phyloP scores from a whole-genome alignment of 352 stramenopile species.

The Elongisporangium senticosum region DNA sequence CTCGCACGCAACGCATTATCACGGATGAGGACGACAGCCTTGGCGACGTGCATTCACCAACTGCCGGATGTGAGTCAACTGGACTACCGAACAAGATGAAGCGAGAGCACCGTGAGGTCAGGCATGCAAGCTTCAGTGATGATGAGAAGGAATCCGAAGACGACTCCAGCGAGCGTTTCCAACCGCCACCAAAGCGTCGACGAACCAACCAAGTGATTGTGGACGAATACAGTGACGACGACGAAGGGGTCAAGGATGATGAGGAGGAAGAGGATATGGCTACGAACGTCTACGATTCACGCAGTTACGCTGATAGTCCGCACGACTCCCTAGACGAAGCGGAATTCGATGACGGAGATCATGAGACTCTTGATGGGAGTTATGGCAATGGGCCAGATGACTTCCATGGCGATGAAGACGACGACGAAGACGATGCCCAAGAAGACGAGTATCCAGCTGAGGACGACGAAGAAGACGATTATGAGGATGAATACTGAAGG shows the following conservation, averaged over 20 bases:
- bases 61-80: background rate
- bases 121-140: background rate
- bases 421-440: slow-evolving; percentile 8
- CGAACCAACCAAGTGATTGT: background rate
- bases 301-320: slow-evolving; percentile 5
- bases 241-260: slow-evolving; percentile 19
- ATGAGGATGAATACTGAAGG: slow-evolving; percentile 1
- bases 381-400: slow-evolving; percentile 12
- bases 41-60: background rate
- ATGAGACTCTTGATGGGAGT: slow-evolving; percentile 12
- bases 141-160: slow-evolving; percentile 7
- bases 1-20: background rate
- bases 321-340: slow-evolving; percentile 4
- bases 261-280: slow-evolving; percentile 8
- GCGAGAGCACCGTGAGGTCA: background rate
- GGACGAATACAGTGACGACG: slow-evolving; percentile 26
- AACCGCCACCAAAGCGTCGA: background rate
- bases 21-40: background rate
- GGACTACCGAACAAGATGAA: background rate
- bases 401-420: slow-evolving; percentile 3
- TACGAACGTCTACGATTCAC: background rate
- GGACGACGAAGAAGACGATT: slow-evolving; percentile 14
- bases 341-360: slow-evolving; percentile 19
- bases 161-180: slow-evolving; percentile 10
- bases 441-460: slow-evolving; percentile 17